Conservation (phyloP, 2,329 filamentous ascomycete species). For the Fusarium tjaetaba region DNA sequence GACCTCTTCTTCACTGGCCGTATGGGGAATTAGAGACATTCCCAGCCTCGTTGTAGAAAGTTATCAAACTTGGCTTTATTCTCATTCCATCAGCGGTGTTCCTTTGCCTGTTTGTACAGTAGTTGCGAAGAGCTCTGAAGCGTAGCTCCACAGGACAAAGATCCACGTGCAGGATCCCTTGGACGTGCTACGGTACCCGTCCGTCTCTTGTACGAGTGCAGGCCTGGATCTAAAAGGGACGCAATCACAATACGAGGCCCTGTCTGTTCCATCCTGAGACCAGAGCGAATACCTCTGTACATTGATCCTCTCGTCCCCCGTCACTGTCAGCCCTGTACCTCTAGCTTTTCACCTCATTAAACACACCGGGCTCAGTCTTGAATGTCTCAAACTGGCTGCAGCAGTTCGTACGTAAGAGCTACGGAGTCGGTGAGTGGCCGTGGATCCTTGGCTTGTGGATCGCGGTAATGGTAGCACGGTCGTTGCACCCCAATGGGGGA, state of each 20-base stretch:
- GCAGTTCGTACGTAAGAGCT: constrained; percentile 41
- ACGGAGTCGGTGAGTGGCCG: constrained; percentile 43
- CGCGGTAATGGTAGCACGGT: constrained; percentile 19
- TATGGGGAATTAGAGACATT: constrained; percentile 22
- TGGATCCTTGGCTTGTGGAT: constrained; percentile 38
- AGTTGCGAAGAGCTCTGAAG: neutral
- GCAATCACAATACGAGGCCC: neutral
- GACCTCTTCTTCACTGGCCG: constrained; percentile 23
- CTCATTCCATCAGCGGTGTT: neutral
- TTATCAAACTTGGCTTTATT: constrained; percentile 7
- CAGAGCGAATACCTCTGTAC: neutral
- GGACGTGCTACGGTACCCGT: constrained; percentile 10
- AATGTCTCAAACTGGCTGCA: constrained; percentile 29
- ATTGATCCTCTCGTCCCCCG: constrained; percentile 6
- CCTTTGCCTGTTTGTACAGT: neutral
- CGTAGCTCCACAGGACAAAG: constrained; percentile 14
- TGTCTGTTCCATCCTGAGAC: neutral
- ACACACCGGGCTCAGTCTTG: neutral
- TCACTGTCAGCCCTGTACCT: constrained; percentile 16
- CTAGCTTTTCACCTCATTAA: neutral
- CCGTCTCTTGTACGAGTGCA: neutral
- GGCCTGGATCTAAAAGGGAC: neutral
- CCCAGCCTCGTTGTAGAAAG: constrained; percentile 28
- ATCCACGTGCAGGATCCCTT: constrained; percentile 26
- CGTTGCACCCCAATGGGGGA: constrained; percentile 33